A percentile compares a stretch with the other conserved stretches of the same genome.
These are phyloP conservation scores for Thermomucor indicae-seudaticae DNA, from an alignment of 371 early-diverging fungal genomes.

Conservation along the genomic window DNA sequence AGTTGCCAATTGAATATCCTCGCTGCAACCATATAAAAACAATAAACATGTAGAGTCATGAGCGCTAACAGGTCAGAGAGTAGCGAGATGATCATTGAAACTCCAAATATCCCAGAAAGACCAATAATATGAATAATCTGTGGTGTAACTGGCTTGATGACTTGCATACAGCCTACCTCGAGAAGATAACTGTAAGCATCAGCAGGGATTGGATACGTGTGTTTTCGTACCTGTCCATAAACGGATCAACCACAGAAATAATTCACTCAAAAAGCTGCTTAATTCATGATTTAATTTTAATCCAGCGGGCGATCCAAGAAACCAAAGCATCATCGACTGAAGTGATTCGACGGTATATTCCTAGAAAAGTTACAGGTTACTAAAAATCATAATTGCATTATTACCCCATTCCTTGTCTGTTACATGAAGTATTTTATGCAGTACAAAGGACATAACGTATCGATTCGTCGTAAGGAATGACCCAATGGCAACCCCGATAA, in stretches of 20 bases:
- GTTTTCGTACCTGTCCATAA: conserved; percentile 72
- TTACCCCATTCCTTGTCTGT: conserved; percentile 4
- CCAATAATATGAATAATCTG: conserved; percentile 72
- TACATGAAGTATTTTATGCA: conserved; percentile 56
- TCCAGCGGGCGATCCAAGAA: conserved; percentile 93
- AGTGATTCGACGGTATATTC: conserved; percentile 64
- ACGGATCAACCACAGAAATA: conserved; percentile 90
- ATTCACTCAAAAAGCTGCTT: conserved; percentile 85
- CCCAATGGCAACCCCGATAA: conserved; percentile 83
- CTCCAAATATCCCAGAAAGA: conserved; percentile 76
- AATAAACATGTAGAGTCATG: conserved; percentile 84
- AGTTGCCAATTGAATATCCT: conserved; percentile 92
- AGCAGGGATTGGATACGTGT: not conserved
- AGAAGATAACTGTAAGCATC: not conserved
- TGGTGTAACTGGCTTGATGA: conserved; percentile 59
- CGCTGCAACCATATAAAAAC: conserved; percentile 91
- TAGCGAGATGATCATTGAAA: conserved; percentile 80
- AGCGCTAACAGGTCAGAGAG: conserved; percentile 80
- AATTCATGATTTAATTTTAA: conserved; percentile 92
- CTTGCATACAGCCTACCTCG: conserved; percentile 46
- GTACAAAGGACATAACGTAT: conserved; percentile 48
- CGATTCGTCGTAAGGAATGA: conserved; percentile 65
- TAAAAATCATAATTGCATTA: not conserved
- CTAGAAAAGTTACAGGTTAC: conserved; percentile 15
- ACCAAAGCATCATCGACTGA: conserved; percentile 81